Conservation (phyloP, 2,329 filamentous ascomycete species). For the Aspergillus flavus region DNA sequence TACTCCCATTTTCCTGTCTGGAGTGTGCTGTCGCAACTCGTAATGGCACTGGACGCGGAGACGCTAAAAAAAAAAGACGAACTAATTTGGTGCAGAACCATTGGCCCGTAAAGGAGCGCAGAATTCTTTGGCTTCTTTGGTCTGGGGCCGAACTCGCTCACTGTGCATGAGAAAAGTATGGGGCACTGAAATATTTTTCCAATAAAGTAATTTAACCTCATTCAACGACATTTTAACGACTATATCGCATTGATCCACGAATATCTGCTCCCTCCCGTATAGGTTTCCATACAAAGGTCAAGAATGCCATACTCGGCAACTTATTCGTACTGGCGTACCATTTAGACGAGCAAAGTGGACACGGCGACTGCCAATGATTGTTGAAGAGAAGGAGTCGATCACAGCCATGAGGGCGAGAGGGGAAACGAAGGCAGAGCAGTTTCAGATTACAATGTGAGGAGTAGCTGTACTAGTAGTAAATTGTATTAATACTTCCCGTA, state of each 20-base stretch:
- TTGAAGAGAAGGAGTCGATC: neutral
- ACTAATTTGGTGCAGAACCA: neutral
- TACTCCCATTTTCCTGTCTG: too few species aligned
- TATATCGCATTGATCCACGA: neutral
- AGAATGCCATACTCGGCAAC: neutral
- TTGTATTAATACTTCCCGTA: neutral
- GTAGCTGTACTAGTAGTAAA: neutral
- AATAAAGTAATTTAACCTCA: neutral
- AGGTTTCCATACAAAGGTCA: neutral
- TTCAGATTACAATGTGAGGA: neutral
- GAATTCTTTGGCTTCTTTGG: neutral
- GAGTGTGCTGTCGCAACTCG: neutral
- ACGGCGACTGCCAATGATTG: constrained; percentile 11
- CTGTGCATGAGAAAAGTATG: neutral
- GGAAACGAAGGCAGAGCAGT: neutral
- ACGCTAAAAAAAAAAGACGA: neutral
- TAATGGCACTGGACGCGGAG: neutral
- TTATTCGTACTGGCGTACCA: neutral
- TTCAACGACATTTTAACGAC: neutral
- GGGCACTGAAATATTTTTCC: neutral
- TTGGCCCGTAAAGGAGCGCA: neutral
- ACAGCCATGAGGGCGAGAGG: too few species aligned
- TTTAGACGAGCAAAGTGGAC: neutral
- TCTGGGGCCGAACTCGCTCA: neutral
- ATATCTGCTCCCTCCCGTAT: neutral